These are phyloP conservation scores for Dothideomycetidae sp. DNA, from an alignment of 2,329 filamentous ascomycete species.

Conservation along the genomic window DNA sequence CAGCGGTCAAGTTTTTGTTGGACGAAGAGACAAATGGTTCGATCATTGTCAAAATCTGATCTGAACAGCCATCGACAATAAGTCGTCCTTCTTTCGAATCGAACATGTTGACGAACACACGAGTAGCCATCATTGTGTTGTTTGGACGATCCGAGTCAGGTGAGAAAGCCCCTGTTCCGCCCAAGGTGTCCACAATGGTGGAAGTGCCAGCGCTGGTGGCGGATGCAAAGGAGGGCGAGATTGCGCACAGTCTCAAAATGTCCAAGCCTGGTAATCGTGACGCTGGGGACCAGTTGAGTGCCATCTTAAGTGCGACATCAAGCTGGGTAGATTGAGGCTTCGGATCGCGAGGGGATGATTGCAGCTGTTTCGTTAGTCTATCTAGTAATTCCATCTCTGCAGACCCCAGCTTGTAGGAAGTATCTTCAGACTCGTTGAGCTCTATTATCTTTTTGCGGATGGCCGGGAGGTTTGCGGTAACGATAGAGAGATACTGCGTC, in stretches of 20 bases:
- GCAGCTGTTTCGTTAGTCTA: constrained; percentile 48
- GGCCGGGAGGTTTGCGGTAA: constrained; percentile 52
- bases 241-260: constrained; percentile 68
- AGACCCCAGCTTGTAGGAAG: constrained; percentile 5
- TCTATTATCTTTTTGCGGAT: constrained; percentile 65
- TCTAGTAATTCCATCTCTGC: constrained; percentile 51
- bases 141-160: constrained; percentile 49
- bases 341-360: constrained; percentile 33
- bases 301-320: constrained; percentile 47
- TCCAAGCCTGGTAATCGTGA: constrained; percentile 76
- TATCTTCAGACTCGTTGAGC: constrained; percentile 40
- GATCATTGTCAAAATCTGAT: constrained; percentile 48
- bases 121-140: constrained; percentile 73
- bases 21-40: constrained; percentile 42
- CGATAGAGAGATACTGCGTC: constrained; percentile 63
- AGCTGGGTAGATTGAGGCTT: constrained; percentile 30
- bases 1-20: constrained; percentile 57
- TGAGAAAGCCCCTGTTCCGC: constrained; percentile 43
- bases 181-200: constrained; percentile 48
- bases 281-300: constrained; percentile 64
- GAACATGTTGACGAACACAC: constrained; percentile 74
- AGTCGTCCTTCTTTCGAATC: constrained; percentile 54
- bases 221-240: constrained; percentile 50
- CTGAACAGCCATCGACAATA: constrained; percentile 41
- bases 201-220: constrained; percentile 39